These are phyloP conservation scores for Capronia americana DNA, from an alignment of 2,329 filamentous ascomycete species.

Conservation along the genomic window DNA sequence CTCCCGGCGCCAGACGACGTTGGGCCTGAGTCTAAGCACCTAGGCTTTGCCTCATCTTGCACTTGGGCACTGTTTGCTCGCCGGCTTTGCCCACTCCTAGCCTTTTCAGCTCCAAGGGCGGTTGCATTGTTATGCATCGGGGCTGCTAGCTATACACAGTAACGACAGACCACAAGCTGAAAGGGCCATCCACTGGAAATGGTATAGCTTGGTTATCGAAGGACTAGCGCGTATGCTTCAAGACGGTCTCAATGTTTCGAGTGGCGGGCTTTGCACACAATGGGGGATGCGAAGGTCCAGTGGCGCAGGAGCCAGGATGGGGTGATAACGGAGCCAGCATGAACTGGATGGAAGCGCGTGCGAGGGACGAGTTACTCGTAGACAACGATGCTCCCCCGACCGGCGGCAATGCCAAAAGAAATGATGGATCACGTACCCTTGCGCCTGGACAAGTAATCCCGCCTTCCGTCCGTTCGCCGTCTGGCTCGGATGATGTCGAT, in stretches of 20 bases:
- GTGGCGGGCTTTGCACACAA: background rate
- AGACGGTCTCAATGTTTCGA: background rate
- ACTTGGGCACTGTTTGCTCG: slow-evolving; percentile 7
- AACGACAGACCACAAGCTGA: slow-evolving; percentile 24
- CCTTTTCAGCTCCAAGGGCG: slow-evolving; percentile 25
- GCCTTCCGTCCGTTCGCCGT: slow-evolving; percentile 6
- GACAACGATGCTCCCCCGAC: background rate
- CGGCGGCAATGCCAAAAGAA: background rate
- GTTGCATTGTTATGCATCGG: slow-evolving; percentile 30
- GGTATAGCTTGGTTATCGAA: slow-evolving; percentile 6
- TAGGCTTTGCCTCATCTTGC: slow-evolving; percentile 22
- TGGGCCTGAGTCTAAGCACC: slow-evolving; percentile 32
- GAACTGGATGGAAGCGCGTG: background rate
- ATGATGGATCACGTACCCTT: slow-evolving; percentile 9
- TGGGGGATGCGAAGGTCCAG: slow-evolving; percentile 2
- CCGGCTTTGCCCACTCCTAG: slow-evolving; percentile 26
- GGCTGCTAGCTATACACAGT: slow-evolving; percentile 31
- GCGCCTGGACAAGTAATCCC: background rate
- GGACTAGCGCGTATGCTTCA: background rate
- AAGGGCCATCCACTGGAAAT: slow-evolving; percentile 5
- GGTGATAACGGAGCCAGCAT: slow-evolving; percentile 8
- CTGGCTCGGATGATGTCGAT: background rate
- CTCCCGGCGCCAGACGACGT: slow-evolving; percentile 38
- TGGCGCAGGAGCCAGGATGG: background rate
- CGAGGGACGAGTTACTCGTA: background rate